phyloP scores from a whole-genome alignment of 148 eudicot genomes.

The Diospyros lotus region DNA sequence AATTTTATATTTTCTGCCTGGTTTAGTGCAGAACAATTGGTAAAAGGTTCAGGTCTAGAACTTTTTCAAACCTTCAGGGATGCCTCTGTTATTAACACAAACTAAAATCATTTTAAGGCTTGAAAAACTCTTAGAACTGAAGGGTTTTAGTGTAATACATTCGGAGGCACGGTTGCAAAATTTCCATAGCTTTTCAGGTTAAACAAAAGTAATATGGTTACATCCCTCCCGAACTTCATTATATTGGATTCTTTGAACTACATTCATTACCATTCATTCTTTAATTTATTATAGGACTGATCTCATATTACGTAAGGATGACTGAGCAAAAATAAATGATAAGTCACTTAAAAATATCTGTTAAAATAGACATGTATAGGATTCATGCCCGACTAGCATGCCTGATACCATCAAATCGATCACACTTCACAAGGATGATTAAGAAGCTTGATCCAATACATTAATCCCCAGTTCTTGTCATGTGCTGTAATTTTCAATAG shows the following conservation, averaged over 20 bases:
- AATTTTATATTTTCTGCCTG: neutral
- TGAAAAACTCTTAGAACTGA: neutral
- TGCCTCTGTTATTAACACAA: neutral
- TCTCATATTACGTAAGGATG: neutral
- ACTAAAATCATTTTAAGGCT: neutral
- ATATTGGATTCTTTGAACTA: neutral
- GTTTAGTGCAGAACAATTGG: neutral
- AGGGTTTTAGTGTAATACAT: neutral
- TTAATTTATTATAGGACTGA: neutral
- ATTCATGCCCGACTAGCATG: no score
- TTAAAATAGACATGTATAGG: no score
- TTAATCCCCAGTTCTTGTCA: neutral
- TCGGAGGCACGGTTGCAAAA: neutral
- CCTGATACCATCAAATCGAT: neutral
- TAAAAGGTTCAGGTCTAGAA: neutral
- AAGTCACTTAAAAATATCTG: neutral
- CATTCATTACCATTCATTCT: neutral
- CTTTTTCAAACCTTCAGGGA: neutral
- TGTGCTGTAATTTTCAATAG: neutral
- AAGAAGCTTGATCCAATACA: neutral
- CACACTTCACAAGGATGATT: neutral
- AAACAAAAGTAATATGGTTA: neutral
- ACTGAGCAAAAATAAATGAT: neutral
- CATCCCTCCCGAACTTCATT: neutral
- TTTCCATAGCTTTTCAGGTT: neutral